These are phyloP conservation scores for Aspergillus carlsbadensis DNA, from an alignment of 495 filamentous ascomycete species.

Conservation along the genomic window DNA sequence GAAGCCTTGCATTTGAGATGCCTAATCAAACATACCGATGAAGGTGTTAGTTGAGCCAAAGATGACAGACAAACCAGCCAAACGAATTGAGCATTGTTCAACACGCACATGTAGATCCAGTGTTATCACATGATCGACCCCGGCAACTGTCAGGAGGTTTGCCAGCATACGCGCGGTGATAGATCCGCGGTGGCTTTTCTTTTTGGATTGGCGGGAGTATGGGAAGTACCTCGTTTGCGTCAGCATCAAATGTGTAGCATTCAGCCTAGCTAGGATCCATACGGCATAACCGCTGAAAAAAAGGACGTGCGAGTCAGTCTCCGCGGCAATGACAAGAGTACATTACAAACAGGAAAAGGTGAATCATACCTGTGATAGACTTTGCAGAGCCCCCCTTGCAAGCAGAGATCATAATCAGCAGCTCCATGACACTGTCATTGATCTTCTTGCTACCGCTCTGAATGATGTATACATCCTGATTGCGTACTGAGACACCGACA, in stretches of 20 bases:
- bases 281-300: slow-evolving; percentile 85
- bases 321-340: slow-evolving; percentile 1
- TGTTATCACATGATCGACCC: slow-evolving; percentile 95
- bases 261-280: slow-evolving; percentile 43
- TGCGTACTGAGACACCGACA: slow-evolving; percentile 88
- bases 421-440: slow-evolving; percentile 98
- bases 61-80: slow-evolving; percentile 4
- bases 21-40: slow-evolving; percentile 34
- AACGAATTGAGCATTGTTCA: slow-evolving; percentile 8
- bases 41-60: slow-evolving; percentile 11
- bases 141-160: slow-evolving; percentile 88
- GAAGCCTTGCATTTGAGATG: slow-evolving; percentile 98
- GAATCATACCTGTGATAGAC: slow-evolving; percentile 86
- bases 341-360: background rate
- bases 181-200: slow-evolving; percentile 94
- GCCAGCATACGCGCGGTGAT: slow-evolving; percentile 97
- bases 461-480: slow-evolving; percentile 98
- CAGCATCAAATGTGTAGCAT: slow-evolving; percentile 40
- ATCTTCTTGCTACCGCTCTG: slow-evolving; percentile 96
- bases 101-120: slow-evolving; percentile 81
- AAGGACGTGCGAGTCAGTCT: slow-evolving; percentile 24
- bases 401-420: slow-evolving; percentile 97
- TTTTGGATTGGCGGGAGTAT: slow-evolving; percentile 98
- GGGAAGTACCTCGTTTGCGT: slow-evolving; percentile 76
- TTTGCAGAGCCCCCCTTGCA: slow-evolving; percentile 97